These are phyloP conservation scores for Penicillium occitanis DNA, from an alignment of 2,329 filamentous ascomycete species.

Conservation along the genomic window DNA sequence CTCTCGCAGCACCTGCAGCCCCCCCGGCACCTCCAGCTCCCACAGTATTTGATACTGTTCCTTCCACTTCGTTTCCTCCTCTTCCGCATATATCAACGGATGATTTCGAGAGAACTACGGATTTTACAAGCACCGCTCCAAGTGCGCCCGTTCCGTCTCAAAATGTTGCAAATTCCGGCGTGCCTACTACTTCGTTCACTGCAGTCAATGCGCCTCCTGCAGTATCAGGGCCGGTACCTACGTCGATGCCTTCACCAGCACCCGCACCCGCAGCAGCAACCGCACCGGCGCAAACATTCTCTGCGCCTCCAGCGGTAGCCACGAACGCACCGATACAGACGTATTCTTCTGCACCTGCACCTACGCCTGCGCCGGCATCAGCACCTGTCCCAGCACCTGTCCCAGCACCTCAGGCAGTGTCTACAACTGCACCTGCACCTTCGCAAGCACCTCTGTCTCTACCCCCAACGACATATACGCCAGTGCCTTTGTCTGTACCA, in stretches of 20 bases:
- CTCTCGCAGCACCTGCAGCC: constrained; percentile 4
- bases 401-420: constrained; percentile 6
- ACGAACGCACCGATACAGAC: not conserved
- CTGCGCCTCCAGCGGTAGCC: not conserved
- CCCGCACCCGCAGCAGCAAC: constrained; percentile 21
- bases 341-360: not conserved
- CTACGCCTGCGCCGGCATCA: not conserved
- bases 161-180: not conserved
- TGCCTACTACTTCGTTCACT: constrained; percentile 8
- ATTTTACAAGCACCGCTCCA: not conserved
- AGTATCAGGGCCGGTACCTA: not conserved
- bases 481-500: constrained; percentile 36
- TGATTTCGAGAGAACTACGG: constrained; percentile 6
- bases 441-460: constrained; percentile 6
- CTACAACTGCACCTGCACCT: constrained; percentile 34
- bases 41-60: not conserved
- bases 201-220: not conserved
- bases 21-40: not conserved
- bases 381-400: not conserved
- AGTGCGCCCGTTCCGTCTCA: not conserved
- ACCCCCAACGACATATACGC: constrained; percentile 19
- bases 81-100: constrained; percentile 19
- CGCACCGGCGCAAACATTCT: constrained; percentile 21
- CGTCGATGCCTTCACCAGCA: constrained; percentile 30
- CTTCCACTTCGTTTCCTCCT: constrained; percentile 7